Evolutionary conservation across 208 protist species (phyloP).

Genomic region (Wallacemonas sp.): DNA sequence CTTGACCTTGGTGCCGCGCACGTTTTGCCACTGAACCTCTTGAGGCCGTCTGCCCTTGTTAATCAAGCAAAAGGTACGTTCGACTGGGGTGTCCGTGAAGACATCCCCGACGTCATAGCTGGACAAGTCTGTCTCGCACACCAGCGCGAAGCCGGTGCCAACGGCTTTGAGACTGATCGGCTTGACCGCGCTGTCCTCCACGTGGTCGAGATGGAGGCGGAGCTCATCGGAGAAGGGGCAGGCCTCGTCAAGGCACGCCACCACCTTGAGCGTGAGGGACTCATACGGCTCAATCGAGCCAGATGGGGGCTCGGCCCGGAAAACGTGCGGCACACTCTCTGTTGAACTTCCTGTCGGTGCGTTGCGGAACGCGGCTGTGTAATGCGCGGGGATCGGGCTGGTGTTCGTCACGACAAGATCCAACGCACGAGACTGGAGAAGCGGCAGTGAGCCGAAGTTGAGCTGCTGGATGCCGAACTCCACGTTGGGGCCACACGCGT

Average conservation of each 20-base stretch:
- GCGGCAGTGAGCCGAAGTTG: constrained; percentile 69
- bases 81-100: constrained; percentile 77
- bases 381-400: constrained; percentile 80
- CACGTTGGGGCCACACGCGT: constrained; percentile 75
- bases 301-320: constrained; percentile 36
- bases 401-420: constrained; percentile 75
- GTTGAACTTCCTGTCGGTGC: constrained; percentile 2
- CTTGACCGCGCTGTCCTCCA: constrained; percentile 29
- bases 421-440: constrained; percentile 50
- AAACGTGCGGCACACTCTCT: constrained; percentile 17
- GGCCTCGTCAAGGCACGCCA: constrained; percentile 87
- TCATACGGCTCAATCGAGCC: constrained; percentile 74
- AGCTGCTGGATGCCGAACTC: constrained; percentile 49
- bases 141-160: constrained; percentile 92
- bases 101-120: constrained; percentile 89
- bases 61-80: constrained; percentile 60
- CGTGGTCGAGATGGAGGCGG: constrained; percentile 56
- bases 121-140: constrained; percentile 37
- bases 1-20: constrained; percentile 63
- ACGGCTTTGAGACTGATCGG: constrained; percentile 68
- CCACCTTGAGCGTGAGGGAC: constrained; percentile 47
- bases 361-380: constrained; percentile 30
- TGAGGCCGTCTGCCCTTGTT: constrained; percentile 91
- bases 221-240: constrained; percentile 84
- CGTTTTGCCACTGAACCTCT: constrained; percentile 89